Base-by-base conservation (phyloP, 2,329 filamentous ascomycete genomes). In the Zymoseptoria ardabiliae region DNA sequence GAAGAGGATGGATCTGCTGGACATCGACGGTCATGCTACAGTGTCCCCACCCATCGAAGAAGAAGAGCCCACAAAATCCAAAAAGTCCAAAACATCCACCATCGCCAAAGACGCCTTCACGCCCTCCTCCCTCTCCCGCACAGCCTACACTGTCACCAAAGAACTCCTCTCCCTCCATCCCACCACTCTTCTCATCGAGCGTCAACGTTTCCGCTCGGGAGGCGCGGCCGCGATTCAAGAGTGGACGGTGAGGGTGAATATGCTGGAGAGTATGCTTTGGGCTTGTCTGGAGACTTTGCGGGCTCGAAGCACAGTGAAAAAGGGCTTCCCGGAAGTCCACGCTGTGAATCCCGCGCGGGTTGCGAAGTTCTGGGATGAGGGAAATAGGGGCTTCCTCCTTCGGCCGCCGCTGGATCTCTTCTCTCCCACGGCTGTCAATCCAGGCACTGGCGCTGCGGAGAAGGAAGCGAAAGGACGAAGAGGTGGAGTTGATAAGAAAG, bases 191-290 rank as follows among this genome's bases (percentile, higher is more conserved):
- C 76, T 94, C 1, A 91, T 95, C 59, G 84, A 87, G 67, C 78
- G 82, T 1, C 84, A 87, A 65, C 78, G 84, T 10, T 86, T 78
- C 70, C 85, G 90, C 2, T 86, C 84, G 2, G 81, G 79, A n/a
- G 83, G 87, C 8, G 80, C 76, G 0, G 75, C 82, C 0, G 81
- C 85, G 0, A 85, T 95, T 1, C 83, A 86, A 61, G 89, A 95
- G 73, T 95, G 90, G 90, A 93, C 90, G 2, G 71, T 94, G 49
- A 80, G 89, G 1, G 90, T 95, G 8, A 93, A 93, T 65, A 86
- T 88, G 68, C 81, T 95, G 21, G 90, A 95, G 72, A 84, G 85
- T 3, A 94, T 94, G 85, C 74, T 95, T 0, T 88, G 91, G 77
- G 87, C 87, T 8, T 80, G 85, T 11, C 72, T 93, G 45, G 78